Evolutionary conservation across 2,329 filamentous ascomycete species (phyloP), one percentile per base, ranked within the genome.

Genomic region (Claviceps pazoutovae): DNA sequence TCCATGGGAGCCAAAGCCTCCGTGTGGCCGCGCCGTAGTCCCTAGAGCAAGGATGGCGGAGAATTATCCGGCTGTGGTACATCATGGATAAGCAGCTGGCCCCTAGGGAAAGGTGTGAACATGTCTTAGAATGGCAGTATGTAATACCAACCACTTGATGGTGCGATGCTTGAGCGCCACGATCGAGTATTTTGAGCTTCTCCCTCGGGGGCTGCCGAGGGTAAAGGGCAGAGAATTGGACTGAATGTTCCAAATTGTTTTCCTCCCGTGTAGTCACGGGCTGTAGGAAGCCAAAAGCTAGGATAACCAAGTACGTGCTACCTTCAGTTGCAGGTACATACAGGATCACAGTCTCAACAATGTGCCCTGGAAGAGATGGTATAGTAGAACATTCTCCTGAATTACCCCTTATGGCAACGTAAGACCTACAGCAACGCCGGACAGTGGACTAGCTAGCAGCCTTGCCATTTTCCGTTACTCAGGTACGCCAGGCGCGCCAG

Each of bases 391-490:
- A 48, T 9, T 11, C 41, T 49, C 50, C 46, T 26, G 19, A 39
- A 37, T 23, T 41, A 39, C 49, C 51, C 50, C 53, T 55, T 50
- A 42, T 8, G 37, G 26, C 56, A 53, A 9, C 50, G 21, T 48
- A 53, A 59, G 57, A 59, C 57, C 48, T 54, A 54, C 56, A 50
- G 45, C 47, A 53, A 51, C 41, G 37, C 49, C 47, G 51, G 51
- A n/a, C n/a, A n/a, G n/a, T n/a, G n/a, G n/a, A 55, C 48, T 48
- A 19, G 21, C 21, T 21, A 21, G 21, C 4, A 21, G 46, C 17
- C 42, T 55, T 52, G 36, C 49, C 51, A 50, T 53, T 54, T 19
- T 34, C 47, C 16, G 23, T 44, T 34, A 5, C 23, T 41, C 39
- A 53, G 50, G 53, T 21, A 49, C 51, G 38, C 30, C 46, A 26